phyloP scores from a whole-genome alignment of 108 stramenopile species.

The Phaeodactylum tricornutum region DNA sequence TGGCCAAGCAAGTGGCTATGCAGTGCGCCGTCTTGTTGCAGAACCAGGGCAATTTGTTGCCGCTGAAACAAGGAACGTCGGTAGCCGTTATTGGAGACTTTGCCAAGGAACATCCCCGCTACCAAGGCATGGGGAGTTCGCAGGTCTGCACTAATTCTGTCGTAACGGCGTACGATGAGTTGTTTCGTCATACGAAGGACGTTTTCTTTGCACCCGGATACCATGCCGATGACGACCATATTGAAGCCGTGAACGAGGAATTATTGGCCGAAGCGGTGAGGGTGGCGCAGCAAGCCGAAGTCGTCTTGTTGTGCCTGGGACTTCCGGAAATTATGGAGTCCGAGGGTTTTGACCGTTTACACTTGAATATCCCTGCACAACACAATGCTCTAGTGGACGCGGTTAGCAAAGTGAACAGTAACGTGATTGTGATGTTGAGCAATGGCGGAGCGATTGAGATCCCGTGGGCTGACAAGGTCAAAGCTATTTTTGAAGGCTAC shows the following conservation, averaged over 20 bases:
- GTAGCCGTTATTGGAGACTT: conserved; percentile 44
- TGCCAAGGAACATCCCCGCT: conserved; percentile 26
- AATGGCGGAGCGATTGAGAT: conserved; percentile 39
- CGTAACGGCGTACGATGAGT: conserved; percentile 15
- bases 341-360: conserved; percentile 52
- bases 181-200: conserved; percentile 8
- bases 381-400: conserved; percentile 32
- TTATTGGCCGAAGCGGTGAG: conserved; percentile 23
- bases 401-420: conserved; percentile 16
- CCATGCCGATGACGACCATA: conserved; percentile 19
- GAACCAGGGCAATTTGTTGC: conserved; percentile 32
- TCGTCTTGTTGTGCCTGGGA: conserved; percentile 38
- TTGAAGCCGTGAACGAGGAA: conserved; percentile 5
- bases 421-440: conserved; percentile 38
- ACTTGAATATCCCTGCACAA: conserved; percentile 21
- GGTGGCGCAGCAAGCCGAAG: conserved; percentile 15
- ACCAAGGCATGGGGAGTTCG: conserved; percentile 42
- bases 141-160: conserved; percentile 24
- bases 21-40: conserved; percentile 38
- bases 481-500: conserved; percentile 38
- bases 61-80: conserved; percentile 7
- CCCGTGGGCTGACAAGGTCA: conserved; percentile 25
- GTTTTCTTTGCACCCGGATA: conserved; percentile 27
- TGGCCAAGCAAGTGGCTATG: conserved; percentile 24
- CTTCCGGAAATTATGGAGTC: conserved; percentile 42